phyloP scores from a whole-genome alignment of 2,329 filamentous ascomycete species.

The Ustilaginoidea virens region DNA sequence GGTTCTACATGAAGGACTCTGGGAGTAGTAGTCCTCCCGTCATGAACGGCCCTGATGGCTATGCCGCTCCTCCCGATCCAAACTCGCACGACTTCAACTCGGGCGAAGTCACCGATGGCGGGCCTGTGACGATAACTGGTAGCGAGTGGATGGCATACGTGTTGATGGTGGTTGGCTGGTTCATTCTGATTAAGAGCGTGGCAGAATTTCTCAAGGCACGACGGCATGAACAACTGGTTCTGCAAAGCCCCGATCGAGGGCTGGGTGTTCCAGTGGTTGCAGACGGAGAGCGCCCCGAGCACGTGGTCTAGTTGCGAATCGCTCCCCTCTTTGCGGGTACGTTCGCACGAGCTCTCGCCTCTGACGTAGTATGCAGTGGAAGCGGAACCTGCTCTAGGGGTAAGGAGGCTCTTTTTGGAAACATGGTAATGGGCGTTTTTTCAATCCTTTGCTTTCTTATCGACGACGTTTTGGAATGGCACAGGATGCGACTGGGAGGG shows the following conservation, averaged over 20 bases:
- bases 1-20: constrained; percentile 78
- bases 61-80: constrained; percentile 64
- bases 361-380: too few relatives aligned
- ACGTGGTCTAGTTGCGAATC: constrained; percentile 48
- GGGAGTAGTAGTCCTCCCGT: constrained; percentile 25
- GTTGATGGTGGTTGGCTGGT: constrained; percentile 96
- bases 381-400: too few relatives aligned
- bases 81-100: constrained; percentile 84
- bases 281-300: constrained; percentile 66
- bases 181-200: constrained; percentile 86
- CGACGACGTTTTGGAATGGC: too few relatives aligned
- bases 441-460: too few relatives aligned
- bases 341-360: too few relatives aligned
- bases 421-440: too few relatives aligned
- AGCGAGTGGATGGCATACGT: constrained; percentile 84
- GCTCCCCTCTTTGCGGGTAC: too few relatives aligned
- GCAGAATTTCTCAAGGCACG: constrained; percentile 80
- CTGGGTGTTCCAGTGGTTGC: constrained; percentile 75
- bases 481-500: too few relatives aligned
- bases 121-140: constrained; percentile 45
- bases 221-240: constrained; percentile 79
- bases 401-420: too few relatives aligned
- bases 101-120: constrained; percentile 39
- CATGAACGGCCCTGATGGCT: constrained; percentile 38
- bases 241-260: constrained; percentile 84